A percentile compares a stretch with the other conserved stretches of the same genome.
Conservation (phyloP, 192 early-diverging fungal genomes). For the Spizellomyces sp. region DNA sequence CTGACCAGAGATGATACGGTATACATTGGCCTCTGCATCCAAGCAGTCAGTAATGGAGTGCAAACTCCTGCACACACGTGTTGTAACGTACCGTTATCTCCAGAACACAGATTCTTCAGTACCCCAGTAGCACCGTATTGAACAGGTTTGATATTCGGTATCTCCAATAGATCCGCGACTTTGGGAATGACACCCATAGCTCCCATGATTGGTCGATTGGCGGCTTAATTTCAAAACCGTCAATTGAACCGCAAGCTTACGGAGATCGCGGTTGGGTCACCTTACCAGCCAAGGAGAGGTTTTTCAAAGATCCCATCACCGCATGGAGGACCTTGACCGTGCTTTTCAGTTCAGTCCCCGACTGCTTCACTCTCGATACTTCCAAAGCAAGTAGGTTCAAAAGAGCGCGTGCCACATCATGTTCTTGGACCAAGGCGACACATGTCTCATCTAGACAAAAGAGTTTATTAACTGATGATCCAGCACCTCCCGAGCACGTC, state of each 20-base stretch:
- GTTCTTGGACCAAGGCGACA: slow-evolving; percentile 28
- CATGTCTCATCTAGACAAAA: slow-evolving; percentile 46
- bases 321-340: slow-evolving; percentile 57
- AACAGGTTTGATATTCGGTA: slow-evolving; percentile 45
- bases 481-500: slow-evolving; percentile 1
- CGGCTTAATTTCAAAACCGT: slow-evolving; percentile 14
- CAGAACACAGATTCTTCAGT: slow-evolving; percentile 53
- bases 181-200: slow-evolving; percentile 38
- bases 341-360: slow-evolving; percentile 34
- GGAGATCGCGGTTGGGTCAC: neutral
- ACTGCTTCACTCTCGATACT: slow-evolving; percentile 27
- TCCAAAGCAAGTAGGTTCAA: slow-evolving; percentile 43
- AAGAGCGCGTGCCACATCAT: slow-evolving; percentile 37
- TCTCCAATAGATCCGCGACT: slow-evolving; percentile 39
- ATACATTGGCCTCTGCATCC: slow-evolving; percentile 45
- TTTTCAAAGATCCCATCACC: slow-evolving; percentile 56
- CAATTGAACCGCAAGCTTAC: neutral
- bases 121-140: slow-evolving; percentile 47
- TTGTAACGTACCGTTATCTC: slow-evolving; percentile 39
- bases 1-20: slow-evolving; percentile 49
- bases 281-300: slow-evolving; percentile 50
- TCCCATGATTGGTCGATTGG: slow-evolving; percentile 42
- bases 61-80: neutral
- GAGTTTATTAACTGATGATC: neutral
- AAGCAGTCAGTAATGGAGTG: neutral